Percentiles rank a stretch among this genome's conserved stretches.
Conservation (phyloP, 2,329 filamentous ascomycete species). For the Daldinia sp. region DNA sequence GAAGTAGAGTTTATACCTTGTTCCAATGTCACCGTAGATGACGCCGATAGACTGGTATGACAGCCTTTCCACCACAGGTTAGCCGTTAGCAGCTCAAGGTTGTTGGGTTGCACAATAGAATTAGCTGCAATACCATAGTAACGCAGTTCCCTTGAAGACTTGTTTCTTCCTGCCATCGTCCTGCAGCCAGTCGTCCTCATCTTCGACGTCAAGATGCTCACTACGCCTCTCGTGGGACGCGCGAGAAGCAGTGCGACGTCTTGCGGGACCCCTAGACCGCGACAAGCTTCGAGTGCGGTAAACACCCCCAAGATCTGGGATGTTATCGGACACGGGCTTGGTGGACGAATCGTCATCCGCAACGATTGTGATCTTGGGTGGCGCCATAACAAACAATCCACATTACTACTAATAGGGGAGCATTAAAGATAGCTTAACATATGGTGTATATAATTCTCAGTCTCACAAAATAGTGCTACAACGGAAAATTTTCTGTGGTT, state of each 20-base stretch:
- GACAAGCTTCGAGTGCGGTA: constrained; percentile 52
- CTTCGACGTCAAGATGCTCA: constrained; percentile 50
- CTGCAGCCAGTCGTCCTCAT: constrained; percentile 52
- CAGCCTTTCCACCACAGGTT: constrained; percentile 55
- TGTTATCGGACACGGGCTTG: constrained; percentile 34
- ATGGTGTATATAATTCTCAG: constrained; percentile 13
- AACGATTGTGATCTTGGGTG: constrained; percentile 48
- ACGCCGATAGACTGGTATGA: constrained; percentile 75
- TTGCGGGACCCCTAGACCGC: constrained; percentile 40
- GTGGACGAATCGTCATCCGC: constrained; percentile 46
- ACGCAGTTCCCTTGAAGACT: constrained; percentile 53
- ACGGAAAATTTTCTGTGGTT: constrained; percentile 2
- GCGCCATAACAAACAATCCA: constrained; percentile 41
- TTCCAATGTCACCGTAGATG: constrained; percentile 78
- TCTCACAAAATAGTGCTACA: constrained; percentile 3
- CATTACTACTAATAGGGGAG: constrained; percentile 19
- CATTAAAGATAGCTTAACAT: constrained; percentile 14
- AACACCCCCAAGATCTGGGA: constrained; percentile 49
- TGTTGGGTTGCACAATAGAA: constrained; percentile 16
- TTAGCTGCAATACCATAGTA: constrained; percentile 52
- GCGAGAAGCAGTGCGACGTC: constrained; percentile 45
- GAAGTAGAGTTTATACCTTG: constrained; percentile 45
- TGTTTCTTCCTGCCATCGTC: constrained; percentile 54
- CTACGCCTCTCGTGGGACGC: constrained; percentile 42
- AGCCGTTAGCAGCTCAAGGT: constrained; percentile 16